Percentiles rank a stretch among this genome's conserved stretches.
phyloP scores from a whole-genome alignment of 2,329 filamentous ascomycete species.

The Ustilaginoidea virens region DNA sequence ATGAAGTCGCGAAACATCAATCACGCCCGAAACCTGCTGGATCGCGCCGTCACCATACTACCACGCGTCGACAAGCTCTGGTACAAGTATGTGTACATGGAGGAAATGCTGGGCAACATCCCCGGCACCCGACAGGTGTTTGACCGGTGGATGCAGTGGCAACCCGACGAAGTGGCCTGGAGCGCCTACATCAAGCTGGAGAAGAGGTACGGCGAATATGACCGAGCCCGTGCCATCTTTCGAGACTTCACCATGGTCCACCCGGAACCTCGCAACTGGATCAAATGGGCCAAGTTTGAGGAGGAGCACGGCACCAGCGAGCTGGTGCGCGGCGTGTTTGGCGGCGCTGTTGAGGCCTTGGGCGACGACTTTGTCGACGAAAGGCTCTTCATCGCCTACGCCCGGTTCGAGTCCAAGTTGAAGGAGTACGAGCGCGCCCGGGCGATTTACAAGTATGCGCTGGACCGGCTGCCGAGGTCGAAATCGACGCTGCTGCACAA shows the following conservation, averaged over 20 bases:
- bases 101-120: conserved; percentile 92
- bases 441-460: conserved; percentile 91
- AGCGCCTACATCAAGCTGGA: conserved; percentile 92
- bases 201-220: conserved; percentile 85
- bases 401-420: conserved; percentile 84
- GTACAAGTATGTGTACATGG: conserved; percentile 99
- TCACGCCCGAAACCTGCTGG: conserved; percentile 85
- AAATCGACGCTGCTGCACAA: conserved; percentile 78
- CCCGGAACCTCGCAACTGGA: conserved; percentile 91
- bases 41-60: conserved; percentile 83
- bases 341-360: conserved; percentile 71
- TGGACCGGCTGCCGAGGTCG: conserved; percentile 80
- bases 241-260: conserved; percentile 83
- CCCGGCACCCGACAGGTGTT: conserved; percentile 87
- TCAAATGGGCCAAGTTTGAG: conserved; percentile 96
- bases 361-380: conserved; percentile 95
- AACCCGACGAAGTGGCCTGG: conserved; percentile 93
- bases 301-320: conserved; percentile 91
- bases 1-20: conserved; percentile 92
- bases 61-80: conserved; percentile 90
- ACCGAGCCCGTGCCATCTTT: conserved; percentile 80
- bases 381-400: conserved; percentile 86
- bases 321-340: conserved; percentile 81
- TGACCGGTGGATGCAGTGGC: conserved; percentile 97
- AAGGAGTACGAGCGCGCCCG: conserved; percentile 90